Evolutionary conservation across 2,329 filamentous ascomycete species (phyloP).

Genomic region (Fusarium setosum): DNA sequence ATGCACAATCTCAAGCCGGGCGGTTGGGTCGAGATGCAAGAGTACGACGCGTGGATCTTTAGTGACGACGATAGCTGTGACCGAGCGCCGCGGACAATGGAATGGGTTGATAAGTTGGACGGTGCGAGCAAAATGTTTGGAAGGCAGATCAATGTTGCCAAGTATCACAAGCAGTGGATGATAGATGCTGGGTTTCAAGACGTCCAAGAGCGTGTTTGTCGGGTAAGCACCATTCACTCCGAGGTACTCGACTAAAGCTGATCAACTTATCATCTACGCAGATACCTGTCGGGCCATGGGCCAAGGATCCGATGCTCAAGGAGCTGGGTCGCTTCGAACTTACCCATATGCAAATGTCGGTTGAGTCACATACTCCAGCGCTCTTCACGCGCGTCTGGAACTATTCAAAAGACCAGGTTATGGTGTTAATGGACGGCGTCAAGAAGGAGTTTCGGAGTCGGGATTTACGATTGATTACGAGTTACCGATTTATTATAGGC

Average conservation of each 20-base stretch:
- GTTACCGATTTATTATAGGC: conserved; percentile 36
- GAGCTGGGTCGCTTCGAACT: conserved; percentile 51
- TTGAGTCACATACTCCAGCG: conserved; percentile 54
- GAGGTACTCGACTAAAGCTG: accelerated
- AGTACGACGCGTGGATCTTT: conserved; percentile 53
- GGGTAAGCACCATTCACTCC: conserved; percentile 8
- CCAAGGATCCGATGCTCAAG: conserved; percentile 50
- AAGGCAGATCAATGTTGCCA: conserved; percentile 53
- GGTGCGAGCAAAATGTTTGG: conserved; percentile 50
- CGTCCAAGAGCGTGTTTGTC: conserved; percentile 38
- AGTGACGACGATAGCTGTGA: conserved; percentile 53
- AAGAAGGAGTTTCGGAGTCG: conserved; percentile 56
- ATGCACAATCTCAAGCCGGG: conserved; percentile 47
- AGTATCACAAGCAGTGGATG: conserved; percentile 52
- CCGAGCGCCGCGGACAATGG: conserved; percentile 51
- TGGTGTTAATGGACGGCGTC: conserved; percentile 58
- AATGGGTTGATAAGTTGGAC: conserved; percentile 52
- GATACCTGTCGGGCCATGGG: conserved; percentile 54
- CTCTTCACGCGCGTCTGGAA: conserved; percentile 52
- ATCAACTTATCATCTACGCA: conserved; percentile 17
- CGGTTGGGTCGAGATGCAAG: conserved; percentile 53
- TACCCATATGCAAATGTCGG: conserved; percentile 56
- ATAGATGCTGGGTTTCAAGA: conserved; percentile 52
- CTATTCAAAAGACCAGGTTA: conserved; percentile 54
- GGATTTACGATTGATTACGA: conserved; percentile 34